A percentile compares a stretch with the other conserved stretches of the same genome.
Conservation (phyloP, 1,284 basidiomycete genomes). For the Trichosporon sp. region DNA sequence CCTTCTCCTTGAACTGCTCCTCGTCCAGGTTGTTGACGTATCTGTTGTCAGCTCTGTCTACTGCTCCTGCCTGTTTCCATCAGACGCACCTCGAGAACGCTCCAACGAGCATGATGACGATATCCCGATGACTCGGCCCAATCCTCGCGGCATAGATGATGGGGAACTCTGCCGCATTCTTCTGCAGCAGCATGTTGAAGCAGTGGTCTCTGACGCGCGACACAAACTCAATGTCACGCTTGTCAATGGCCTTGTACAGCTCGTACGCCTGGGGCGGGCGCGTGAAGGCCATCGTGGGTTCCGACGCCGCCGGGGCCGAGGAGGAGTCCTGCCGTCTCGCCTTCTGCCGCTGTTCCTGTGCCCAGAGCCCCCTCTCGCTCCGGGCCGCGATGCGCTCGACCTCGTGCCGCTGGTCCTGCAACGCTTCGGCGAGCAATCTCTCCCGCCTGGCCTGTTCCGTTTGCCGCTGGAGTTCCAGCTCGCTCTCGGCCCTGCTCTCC, state of each 20-base stretch:
- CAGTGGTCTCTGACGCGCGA: conserved; percentile 56
- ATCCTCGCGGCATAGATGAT: conserved; percentile 52
- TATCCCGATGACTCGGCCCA: conserved; percentile 51
- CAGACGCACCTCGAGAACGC: conserved; percentile 51
- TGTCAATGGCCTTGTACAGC: conserved; percentile 56
- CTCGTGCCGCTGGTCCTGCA: conserved; percentile 49
- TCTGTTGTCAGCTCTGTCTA: conserved; percentile 31
- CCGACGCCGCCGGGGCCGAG: conserved; percentile 9
- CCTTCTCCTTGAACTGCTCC: conserved; percentile 53
- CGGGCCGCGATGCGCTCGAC: conserved; percentile 42
- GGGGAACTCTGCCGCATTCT: conserved; percentile 30
- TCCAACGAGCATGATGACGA: conserved; percentile 54
- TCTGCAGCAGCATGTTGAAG: conserved; percentile 52
- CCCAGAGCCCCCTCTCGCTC: conserved; percentile 43
- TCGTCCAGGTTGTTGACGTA: conserved; percentile 56
- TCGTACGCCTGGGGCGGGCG: conserved; percentile 56
- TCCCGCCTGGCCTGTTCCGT: conserved; percentile 40
- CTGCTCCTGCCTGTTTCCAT: background rate
- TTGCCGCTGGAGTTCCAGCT: conserved; percentile 53
- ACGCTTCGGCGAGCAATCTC: conserved; percentile 49
- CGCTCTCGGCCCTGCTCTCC: conserved; percentile 43
- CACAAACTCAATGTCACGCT: conserved; percentile 55
- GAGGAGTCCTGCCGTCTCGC: background rate
- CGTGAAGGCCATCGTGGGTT: conserved; percentile 37
- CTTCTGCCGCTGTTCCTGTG: conserved; percentile 14